Evolutionary conservation across 1,284 basidiomycete genomes (phyloP).

Genomic region (Austroboletus rostrupii): DNA sequence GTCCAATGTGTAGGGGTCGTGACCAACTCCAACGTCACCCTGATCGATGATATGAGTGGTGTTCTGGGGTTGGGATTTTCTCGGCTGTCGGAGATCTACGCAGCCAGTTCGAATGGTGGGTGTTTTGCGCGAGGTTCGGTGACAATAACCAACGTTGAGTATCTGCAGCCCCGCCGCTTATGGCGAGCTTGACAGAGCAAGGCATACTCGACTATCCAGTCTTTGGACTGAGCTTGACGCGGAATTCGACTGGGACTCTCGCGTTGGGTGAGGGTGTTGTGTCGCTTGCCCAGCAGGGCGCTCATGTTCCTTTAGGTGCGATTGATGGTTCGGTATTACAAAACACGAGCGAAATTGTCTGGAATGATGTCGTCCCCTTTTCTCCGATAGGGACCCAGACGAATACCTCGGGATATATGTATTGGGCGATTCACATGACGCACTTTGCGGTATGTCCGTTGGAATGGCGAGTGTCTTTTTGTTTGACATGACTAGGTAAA

Average conservation of each 20-base stretch:
- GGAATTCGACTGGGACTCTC: conserved; percentile 56
- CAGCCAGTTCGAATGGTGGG: conserved; percentile 49
- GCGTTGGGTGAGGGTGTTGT: conserved; percentile 48
- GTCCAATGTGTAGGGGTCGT: conserved; percentile 48
- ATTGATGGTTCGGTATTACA: conserved; percentile 65
- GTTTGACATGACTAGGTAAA: conserved; percentile 49
- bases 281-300: no score
- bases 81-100: conserved; percentile 59
- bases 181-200: conserved; percentile 55
- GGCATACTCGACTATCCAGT: conserved; percentile 68
- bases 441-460: conserved; percentile 47
- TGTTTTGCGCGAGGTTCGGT: conserved; percentile 1
- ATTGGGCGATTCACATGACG: conserved; percentile 72
- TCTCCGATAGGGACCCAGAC: conserved; percentile 53
- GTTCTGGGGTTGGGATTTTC: conserved; percentile 72
- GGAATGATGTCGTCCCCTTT: conserved; percentile 73
- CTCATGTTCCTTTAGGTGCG: conserved; percentile 45
- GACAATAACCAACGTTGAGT: not conserved
- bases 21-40: conserved; percentile 56
- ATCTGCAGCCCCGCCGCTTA: conserved; percentile 58
- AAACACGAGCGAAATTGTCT: conserved; percentile 56
- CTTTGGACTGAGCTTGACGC: conserved; percentile 63
- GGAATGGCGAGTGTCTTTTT: not conserved
- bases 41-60: conserved; percentile 63
- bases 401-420: conserved; percentile 70